Evolutionary conservation across 371 early-diverging fungal genomes (phyloP).

Genomic region (Cokeromyces recurvatus): DNA sequence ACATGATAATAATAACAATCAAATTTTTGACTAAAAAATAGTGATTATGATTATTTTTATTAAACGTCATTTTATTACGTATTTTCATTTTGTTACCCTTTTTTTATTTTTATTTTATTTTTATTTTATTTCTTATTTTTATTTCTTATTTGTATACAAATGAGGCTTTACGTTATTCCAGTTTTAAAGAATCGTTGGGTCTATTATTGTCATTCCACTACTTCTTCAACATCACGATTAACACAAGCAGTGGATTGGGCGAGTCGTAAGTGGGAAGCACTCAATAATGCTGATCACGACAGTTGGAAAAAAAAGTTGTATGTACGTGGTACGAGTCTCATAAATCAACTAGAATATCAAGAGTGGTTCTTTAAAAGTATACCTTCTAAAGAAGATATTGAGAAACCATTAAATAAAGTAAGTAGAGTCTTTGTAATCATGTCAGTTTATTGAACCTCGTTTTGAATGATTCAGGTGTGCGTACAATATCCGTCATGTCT

Average conservation of each 20-base stretch:
- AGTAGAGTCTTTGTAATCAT: no score
- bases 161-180: constrained; percentile 44
- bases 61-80: no score
- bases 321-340: constrained; percentile 55
- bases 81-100: no score
- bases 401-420: constrained; percentile 40
- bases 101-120: no score
- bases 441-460: no score
- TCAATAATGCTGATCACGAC: constrained; percentile 39
- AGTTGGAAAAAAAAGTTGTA: constrained; percentile 61
- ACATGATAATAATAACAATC: no score
- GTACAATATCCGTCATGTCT: not conserved
- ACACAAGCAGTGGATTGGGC: constrained; percentile 53
- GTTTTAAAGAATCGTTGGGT: constrained; percentile 44
- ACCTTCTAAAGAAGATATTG: constrained; percentile 50
- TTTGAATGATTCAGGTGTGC: no score
- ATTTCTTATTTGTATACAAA: no score
- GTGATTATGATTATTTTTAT: no score
- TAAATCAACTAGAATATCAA: constrained; percentile 71
- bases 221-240: constrained; percentile 41
- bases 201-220: constrained; percentile 49
- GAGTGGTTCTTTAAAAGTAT: constrained; percentile 80
- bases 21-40: no score
- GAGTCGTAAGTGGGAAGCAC: constrained; percentile 59
- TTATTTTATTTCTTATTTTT: no score